These are phyloP conservation scores for Pichia deserticola DNA, from an alignment of 805 yeast genomes.

Conservation along the genomic window DNA sequence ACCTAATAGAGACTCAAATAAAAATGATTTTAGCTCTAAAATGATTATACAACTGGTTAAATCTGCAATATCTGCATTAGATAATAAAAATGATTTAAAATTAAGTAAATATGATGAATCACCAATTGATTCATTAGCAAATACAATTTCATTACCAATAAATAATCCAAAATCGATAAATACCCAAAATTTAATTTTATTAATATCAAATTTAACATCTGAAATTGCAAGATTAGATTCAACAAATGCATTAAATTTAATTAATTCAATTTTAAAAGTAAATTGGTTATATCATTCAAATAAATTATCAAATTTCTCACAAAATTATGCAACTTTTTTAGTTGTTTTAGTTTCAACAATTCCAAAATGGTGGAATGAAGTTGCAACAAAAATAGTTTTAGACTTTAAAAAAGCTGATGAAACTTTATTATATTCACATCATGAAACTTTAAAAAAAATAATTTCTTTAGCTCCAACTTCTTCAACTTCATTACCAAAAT, in stretches of 20 bases:
- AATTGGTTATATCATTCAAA: constrained; percentile 46
- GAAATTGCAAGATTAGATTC: constrained; percentile 66
- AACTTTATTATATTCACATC: constrained; percentile 38
- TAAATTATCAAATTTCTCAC: constrained; percentile 32
- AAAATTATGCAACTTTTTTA: constrained; percentile 61
- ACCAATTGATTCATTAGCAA: constrained; percentile 52
- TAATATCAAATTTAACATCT: constrained; percentile 51
- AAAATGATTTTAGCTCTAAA: constrained; percentile 3
- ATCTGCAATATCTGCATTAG: constrained; percentile 65
- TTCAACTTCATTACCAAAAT: constrained; percentile 51
- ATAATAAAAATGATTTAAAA: constrained; percentile 35
- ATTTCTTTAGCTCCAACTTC: constrained; percentile 77
- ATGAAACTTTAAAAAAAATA: constrained; percentile 56
- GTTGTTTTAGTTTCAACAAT: constrained; percentile 73
- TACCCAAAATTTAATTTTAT: constrained; percentile 41
- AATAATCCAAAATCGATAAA: constrained; percentile 49
- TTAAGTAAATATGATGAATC: constrained; percentile 13
- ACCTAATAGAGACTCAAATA: not conserved
- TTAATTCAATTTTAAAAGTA: constrained; percentile 55
- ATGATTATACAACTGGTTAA: constrained; percentile 36
- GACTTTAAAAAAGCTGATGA: constrained; percentile 39
- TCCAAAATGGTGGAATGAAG: constrained; percentile 87
- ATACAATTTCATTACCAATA: constrained; percentile 48
- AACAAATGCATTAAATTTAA: constrained; percentile 41
- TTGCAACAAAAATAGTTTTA: constrained; percentile 57